phyloP scores from a whole-genome alignment of 1,284 basidiomycete genomes.

The Trichosporon ovoides region DNA sequence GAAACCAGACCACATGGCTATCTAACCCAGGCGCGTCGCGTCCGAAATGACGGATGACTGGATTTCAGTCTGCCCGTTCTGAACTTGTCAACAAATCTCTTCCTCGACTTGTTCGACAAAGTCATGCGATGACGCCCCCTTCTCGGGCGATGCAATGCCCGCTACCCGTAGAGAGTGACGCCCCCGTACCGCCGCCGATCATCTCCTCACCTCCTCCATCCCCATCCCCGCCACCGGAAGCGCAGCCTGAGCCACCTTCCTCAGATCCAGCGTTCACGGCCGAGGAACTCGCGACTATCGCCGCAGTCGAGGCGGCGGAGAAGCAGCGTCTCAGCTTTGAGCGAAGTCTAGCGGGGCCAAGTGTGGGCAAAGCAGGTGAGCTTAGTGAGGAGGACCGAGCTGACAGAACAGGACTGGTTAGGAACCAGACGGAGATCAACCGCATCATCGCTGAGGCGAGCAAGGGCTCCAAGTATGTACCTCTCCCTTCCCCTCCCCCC shows the following conservation, averaged over 20 bases:
- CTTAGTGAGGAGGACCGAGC: background rate
- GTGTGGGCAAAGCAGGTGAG: constrained; percentile 48
- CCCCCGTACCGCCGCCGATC: background rate
- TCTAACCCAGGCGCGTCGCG: too few relatives aligned
- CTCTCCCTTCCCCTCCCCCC: too few relatives aligned
- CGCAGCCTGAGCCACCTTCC: background rate
- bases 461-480: constrained; percentile 45
- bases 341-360: constrained; percentile 47
- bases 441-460: constrained; percentile 48
- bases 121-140: background rate
- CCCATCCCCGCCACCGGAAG: background rate
- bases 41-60: too few relatives aligned
- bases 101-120: too few relatives aligned
- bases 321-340: constrained; percentile 38
- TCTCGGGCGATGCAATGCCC: too few relatives aligned
- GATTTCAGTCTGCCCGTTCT: background rate
- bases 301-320: constrained; percentile 21
- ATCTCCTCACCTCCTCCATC: background rate
- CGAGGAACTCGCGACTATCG: constrained; percentile 5
- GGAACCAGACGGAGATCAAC: constrained; percentile 49
- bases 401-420: constrained; percentile 34
- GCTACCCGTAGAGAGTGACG: background rate
- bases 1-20: too few relatives aligned
- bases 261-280: background rate
- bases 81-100: too few relatives aligned